phyloP scores from a whole-genome alignment of 208 protist species.

The Leishmania martiniquensis region DNA sequence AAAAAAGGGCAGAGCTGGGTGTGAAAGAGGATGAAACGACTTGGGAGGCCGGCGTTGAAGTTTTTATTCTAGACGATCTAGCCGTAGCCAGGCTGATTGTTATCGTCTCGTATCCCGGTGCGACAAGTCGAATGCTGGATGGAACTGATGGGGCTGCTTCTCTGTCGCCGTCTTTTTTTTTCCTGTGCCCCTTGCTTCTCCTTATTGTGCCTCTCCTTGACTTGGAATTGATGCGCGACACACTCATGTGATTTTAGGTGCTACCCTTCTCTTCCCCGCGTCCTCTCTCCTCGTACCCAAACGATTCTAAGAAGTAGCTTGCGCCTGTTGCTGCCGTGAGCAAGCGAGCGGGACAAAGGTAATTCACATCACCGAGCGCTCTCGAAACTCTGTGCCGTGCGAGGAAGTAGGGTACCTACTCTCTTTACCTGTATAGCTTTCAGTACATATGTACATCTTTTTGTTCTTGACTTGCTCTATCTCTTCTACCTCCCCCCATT shows the following conservation, averaged over 20 bases:
- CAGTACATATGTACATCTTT: slow-evolving; percentile 8
- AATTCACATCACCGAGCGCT: background rate
- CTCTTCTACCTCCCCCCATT: background rate
- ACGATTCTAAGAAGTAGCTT: background rate
- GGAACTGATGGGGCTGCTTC: background rate
- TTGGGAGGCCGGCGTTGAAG: background rate
- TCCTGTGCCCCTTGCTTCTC: background rate
- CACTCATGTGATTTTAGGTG: slow-evolving; percentile 1
- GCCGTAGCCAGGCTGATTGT: background rate
- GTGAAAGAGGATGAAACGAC: background rate
- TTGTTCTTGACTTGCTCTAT: background rate
- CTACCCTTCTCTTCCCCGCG: background rate
- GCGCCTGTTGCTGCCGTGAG: background rate
- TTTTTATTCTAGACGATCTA: background rate
- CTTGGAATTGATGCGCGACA: background rate
- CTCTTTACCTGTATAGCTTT: slow-evolving; percentile 2
- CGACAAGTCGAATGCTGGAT: background rate
- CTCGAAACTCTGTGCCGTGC: background rate
- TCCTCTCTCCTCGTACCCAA: background rate
- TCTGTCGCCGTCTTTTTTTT: background rate
- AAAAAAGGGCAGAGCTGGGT: background rate
- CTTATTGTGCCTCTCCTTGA: background rate
- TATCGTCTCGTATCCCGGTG: background rate
- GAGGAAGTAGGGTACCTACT: background rate
- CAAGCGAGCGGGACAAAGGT: background rate